Base-by-base conservation (phyloP, 1,139 yeast species). In the Taphrina confusa region DNA sequence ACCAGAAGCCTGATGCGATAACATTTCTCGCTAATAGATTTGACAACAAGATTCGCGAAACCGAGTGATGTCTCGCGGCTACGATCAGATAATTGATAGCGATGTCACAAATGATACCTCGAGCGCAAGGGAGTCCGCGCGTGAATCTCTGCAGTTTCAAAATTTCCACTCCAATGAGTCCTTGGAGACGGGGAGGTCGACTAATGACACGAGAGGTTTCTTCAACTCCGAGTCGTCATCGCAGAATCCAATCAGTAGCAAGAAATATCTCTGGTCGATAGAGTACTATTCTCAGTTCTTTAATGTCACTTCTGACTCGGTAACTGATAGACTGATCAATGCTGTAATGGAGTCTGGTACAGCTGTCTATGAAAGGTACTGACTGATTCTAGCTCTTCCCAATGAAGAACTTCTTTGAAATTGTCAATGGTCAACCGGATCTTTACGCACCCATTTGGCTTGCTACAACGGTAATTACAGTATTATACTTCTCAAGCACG, bases 401-500 rank as follows among this genome's bases (percentile, higher is more conserved):
- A 16, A 75, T 73, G 11, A 73, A 72, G n/a, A 66, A 65, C 40
- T 75, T 75, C 45, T 73, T 73, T 22, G 75, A 74, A 11, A 78
- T 83, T 1, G 67, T 68, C 23, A 68, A 71, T 54, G 74, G 72
- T 23, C 67, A 65, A 27, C 78, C 80, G 1, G 96, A 88, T 68
- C 73, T 88, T 57, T 88, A 87, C 68, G 95, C 95, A 0, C 86
- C 90, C 27, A 76, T 87, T 46, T 88, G 96, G 96, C 82, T 88
- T 49, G 85, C 90, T 11, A 88, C 89, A 0, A 85, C 95, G 0
- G 80, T 87, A 59, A 82, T 87, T 0, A 83, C 86, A 65, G 75
- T 83, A 44, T 76, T 87, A 71, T 88, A 87, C 73, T 85, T 87
- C 62, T 79, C 90, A 58, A 80, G 87, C 37, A 85, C 95, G 37